Conservation (phyloP, 1,284 basidiomycete species). For the Tremellales sp. region DNA sequence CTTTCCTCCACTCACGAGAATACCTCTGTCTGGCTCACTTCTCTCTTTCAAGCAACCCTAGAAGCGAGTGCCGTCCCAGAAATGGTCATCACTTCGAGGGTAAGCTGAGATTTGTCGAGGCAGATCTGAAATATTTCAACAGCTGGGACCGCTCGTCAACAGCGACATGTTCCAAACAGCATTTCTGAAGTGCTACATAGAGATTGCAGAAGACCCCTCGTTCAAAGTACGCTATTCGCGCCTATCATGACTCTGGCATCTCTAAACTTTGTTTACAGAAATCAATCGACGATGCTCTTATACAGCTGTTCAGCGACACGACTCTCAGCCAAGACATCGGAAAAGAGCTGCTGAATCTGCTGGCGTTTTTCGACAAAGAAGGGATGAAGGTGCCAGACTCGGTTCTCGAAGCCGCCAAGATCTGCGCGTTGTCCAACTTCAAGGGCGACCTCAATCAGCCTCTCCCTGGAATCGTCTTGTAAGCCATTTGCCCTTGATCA, state of each 20-base stretch:
- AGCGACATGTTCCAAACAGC: constrained; percentile 35
- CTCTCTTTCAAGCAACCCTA: constrained; percentile 31
- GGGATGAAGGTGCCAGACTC: constrained; percentile 11
- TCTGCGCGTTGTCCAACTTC: constrained; percentile 24
- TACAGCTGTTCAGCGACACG: constrained; percentile 17
- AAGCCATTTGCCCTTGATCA: not conserved
- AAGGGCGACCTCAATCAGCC: constrained; percentile 28
- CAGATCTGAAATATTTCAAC: not conserved
- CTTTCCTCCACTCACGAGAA: constrained; percentile 24
- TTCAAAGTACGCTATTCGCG: constrained; percentile 23
- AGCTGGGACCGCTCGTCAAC: constrained; percentile 33
- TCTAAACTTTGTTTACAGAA: constrained; percentile 11
- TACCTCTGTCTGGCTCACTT: constrained; percentile 26
- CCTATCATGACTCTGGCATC: not conserved
- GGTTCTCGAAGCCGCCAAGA: constrained; percentile 25
- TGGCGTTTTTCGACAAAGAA: constrained; percentile 34
- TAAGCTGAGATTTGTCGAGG: constrained; percentile 9
- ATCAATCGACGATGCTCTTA: constrained; percentile 22
- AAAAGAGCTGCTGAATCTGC: constrained; percentile 24
- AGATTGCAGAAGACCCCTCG: constrained; percentile 19
- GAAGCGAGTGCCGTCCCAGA: constrained; percentile 29
- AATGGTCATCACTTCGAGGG: constrained; percentile 29
- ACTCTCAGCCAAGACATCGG: constrained; percentile 21
- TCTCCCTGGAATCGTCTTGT: constrained; percentile 31
- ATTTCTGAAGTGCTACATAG: constrained; percentile 31